Evolutionary conservation across 805 yeast genomes (phyloP).

Genomic region (Ogataea nitratoaversa): DNA sequence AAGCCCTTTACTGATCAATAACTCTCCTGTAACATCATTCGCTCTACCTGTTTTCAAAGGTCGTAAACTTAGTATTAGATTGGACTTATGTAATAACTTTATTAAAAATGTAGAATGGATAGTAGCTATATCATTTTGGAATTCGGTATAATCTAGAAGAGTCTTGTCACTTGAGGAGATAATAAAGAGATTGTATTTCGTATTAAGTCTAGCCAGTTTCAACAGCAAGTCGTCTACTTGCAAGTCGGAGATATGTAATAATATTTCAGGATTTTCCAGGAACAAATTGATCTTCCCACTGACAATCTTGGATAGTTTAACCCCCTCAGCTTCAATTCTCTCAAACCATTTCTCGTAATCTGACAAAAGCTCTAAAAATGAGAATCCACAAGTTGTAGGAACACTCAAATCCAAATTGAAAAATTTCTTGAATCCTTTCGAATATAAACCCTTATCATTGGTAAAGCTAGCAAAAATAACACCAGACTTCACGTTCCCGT

Average conservation of each 20-base stretch:
- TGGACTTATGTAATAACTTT: slow-evolving; percentile 47
- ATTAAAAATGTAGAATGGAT: slow-evolving; percentile 44
- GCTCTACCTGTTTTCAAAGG: slow-evolving; percentile 82
- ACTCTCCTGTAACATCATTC: slow-evolving; percentile 71
- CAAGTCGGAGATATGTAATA: slow-evolving; percentile 16
- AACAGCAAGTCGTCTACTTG: slow-evolving; percentile 12
- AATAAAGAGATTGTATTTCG: slow-evolving; percentile 21
- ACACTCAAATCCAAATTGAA: slow-evolving; percentile 36
- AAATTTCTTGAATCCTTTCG: slow-evolving; percentile 32
- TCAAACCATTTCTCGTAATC: slow-evolving; percentile 30
- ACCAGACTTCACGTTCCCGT: slow-evolving; percentile 24
- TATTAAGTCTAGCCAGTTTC: slow-evolving; percentile 16
- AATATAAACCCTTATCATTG: slow-evolving; percentile 19
- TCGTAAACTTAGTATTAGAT: slow-evolving; percentile 49
- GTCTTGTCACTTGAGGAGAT: slow-evolving; percentile 18
- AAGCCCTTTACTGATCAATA: slow-evolving; percentile 58
- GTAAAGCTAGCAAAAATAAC: slow-evolving; percentile 35
- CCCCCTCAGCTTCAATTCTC: slow-evolving; percentile 4
- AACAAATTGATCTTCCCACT: slow-evolving; percentile 16
- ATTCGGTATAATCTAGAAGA: slow-evolving; percentile 17
- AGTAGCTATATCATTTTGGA: slow-evolving; percentile 19
- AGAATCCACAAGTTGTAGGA: slow-evolving; percentile 29
- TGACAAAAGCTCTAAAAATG: slow-evolving; percentile 37
- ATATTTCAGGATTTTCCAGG: slow-evolving; percentile 27
- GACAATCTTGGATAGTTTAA: slow-evolving; percentile 19